These are phyloP conservation scores for Collariella sp. DNA, from an alignment of 495 filamentous ascomycete species.

Conservation along the genomic window DNA sequence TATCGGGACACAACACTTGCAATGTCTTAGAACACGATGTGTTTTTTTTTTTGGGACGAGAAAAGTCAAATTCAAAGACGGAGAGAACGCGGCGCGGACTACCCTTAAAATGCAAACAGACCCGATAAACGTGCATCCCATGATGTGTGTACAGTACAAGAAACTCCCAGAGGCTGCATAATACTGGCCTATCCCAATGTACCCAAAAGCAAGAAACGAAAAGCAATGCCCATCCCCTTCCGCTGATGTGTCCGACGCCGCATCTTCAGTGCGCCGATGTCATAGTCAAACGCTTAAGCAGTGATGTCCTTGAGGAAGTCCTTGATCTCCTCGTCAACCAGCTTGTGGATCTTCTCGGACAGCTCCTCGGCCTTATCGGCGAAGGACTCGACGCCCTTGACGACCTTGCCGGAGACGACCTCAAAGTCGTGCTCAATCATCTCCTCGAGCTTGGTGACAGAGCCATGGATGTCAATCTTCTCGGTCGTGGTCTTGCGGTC, in stretches of 20 bases:
- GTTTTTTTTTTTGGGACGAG: not conserved
- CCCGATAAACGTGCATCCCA: conserved; percentile 15
- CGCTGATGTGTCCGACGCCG: not conserved
- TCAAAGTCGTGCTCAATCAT: conserved; percentile 52
- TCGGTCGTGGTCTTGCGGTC: conserved; percentile 25
- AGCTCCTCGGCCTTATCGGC: conserved; percentile 41
- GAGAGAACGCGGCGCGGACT: conserved; percentile 5
- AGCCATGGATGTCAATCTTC: conserved; percentile 18
- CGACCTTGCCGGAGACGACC: conserved; percentile 45
- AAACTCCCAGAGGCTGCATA: conserved; percentile 23
- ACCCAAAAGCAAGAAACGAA: conserved; percentile 10
- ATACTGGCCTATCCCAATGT: conserved; percentile 17
- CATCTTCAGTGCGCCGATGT: not conserved
- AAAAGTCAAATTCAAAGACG: conserved; percentile 2
- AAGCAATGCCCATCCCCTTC: not conserved
- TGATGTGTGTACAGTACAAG: conserved; percentile 36
- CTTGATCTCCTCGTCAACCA: conserved; percentile 58
- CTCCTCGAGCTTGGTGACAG: conserved; percentile 48
- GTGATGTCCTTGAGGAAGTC: conserved; percentile 56
- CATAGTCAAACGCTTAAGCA: conserved; percentile 23
- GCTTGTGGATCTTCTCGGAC: conserved; percentile 45
- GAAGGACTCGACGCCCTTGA: conserved; percentile 39
- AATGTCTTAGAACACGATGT: too few relatives aligned
- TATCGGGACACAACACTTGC: not conserved
- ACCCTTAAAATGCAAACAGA: conserved; percentile 18